A percentile compares a stretch with the other conserved stretches of the same genome.
Evolutionary conservation across 768 basidiomycete genomes (phyloP).

Genomic region (Gymnopilus junonius): DNA sequence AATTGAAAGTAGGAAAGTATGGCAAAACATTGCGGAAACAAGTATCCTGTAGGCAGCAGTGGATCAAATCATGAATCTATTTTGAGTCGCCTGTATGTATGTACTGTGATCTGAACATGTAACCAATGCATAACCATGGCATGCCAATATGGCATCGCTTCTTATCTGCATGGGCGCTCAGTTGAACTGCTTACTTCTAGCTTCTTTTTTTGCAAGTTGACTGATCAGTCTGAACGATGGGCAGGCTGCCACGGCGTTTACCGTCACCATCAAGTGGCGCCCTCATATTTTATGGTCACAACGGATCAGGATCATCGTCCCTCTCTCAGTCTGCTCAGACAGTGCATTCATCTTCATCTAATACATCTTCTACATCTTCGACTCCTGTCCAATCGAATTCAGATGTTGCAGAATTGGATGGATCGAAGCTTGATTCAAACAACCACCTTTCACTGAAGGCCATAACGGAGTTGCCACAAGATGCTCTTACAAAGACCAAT

Average conservation of each 20-base stretch:
- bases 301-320: neutral
- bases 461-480: neutral
- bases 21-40: too few species aligned
- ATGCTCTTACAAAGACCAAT: neutral
- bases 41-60: too few species aligned
- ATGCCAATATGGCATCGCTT: too few species aligned
- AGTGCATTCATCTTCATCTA: neutral
- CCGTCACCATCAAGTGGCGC: conserved; percentile 24
- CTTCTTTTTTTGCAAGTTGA: neutral
- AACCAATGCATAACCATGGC: neutral
- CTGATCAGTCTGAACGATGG: conserved; percentile 17
- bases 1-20: too few species aligned
- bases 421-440: neutral
- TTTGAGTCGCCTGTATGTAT: neutral
- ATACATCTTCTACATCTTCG: neutral
- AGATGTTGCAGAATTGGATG: neutral
- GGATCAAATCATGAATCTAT: neutral
- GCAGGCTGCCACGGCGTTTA: conserved; percentile 9
- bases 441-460: neutral
- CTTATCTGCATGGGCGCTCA: neutral
- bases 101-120: neutral
- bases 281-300: conserved; percentile 28
- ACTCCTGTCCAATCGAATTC: neutral
- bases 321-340: too few species aligned
- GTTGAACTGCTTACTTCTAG: too few species aligned